Evolutionary conservation across 176 grass and related monocot species (phyloP).

Genomic region (Stipa capillata): DNA sequence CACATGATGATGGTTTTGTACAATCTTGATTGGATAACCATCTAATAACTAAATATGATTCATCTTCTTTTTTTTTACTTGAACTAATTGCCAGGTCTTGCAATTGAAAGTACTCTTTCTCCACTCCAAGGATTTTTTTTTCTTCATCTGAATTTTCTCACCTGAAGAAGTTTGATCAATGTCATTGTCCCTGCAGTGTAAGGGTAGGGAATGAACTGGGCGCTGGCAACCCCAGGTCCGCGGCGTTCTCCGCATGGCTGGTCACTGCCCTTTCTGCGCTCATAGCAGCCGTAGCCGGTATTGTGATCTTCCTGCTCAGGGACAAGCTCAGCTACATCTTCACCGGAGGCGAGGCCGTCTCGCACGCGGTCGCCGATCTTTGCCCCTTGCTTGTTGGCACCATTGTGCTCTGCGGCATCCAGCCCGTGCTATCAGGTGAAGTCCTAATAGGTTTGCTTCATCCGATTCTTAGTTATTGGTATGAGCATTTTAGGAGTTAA

Average conservation of each 20-base stretch:
- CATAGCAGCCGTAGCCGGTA: constrained; percentile 34
- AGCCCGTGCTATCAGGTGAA: constrained; percentile 71
- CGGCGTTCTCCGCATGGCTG: constrained; percentile 51
- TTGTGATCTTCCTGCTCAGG: constrained; percentile 28
- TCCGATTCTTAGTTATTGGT: not conserved
- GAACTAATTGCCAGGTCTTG: not conserved
- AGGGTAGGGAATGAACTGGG: constrained; percentile 69
- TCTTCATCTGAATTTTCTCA: not conserved
- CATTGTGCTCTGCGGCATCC: constrained; percentile 53
- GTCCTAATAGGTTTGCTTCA: no score
- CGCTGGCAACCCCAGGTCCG: constrained; percentile 56
- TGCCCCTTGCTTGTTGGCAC: constrained; percentile 47
- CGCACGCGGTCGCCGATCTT: constrained; percentile 57
- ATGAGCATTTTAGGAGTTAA: not conserved
- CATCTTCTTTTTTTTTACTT: not conserved
- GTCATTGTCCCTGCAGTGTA: constrained; percentile 23
- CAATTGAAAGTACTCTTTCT: not conserved
- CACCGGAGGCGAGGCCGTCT: constrained; percentile 40
- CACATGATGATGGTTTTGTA: not conserved
- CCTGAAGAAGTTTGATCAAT: not conserved
- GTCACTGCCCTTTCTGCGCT: constrained; percentile 42
- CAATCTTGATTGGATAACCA: not conserved
- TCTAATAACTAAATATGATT: not conserved
- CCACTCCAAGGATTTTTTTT: no score
- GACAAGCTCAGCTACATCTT: constrained; percentile 74